Conservation (phyloP, 139 green algal species). For the Coelastrella sp. region DNA sequence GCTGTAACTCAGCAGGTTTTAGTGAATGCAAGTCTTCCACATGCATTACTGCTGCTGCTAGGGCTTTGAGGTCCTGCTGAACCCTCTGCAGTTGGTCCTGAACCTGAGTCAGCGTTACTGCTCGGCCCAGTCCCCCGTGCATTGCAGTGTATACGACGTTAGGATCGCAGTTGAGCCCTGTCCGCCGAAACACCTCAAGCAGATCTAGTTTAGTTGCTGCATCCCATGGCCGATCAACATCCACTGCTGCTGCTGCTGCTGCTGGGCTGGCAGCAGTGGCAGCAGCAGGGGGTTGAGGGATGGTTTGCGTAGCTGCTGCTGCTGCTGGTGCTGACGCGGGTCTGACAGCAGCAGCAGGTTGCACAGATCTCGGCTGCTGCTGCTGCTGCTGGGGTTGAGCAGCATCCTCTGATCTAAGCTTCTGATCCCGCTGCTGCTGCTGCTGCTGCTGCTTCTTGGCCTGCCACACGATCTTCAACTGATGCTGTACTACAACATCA, state of each 20-base stretch:
- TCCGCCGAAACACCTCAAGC: no score
- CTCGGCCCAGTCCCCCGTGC: no score
- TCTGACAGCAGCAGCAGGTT: not conserved
- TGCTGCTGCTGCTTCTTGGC: constrained; percentile 8
- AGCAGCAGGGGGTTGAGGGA: no score
- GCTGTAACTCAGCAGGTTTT: no score
- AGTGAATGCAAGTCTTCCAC: no score
- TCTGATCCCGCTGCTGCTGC: not conserved
- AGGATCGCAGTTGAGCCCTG: no score
- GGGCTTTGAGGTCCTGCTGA: not conserved
- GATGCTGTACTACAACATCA: constrained; percentile 2
- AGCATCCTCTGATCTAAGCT: not conserved
- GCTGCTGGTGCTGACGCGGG: not conserved
- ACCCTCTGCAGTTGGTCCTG: no score
- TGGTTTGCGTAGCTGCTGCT: no score
- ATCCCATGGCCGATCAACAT: no score
- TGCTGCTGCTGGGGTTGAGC: not conserved
- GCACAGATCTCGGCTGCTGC: not conserved
- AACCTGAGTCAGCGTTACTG: no score
- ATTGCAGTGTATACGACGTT: no score
- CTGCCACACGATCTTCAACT: not conserved
- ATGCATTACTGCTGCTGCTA: not conserved
- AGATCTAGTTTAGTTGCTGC: no score
- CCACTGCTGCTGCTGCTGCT: constrained; percentile 23
- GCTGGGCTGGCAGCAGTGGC: not conserved